A percentile compares a stretch with the other conserved stretches of the same genome.
These are phyloP conservation scores for Vigna mungo DNA, from an alignment of 306 rosid species.

Conservation along the genomic window DNA sequence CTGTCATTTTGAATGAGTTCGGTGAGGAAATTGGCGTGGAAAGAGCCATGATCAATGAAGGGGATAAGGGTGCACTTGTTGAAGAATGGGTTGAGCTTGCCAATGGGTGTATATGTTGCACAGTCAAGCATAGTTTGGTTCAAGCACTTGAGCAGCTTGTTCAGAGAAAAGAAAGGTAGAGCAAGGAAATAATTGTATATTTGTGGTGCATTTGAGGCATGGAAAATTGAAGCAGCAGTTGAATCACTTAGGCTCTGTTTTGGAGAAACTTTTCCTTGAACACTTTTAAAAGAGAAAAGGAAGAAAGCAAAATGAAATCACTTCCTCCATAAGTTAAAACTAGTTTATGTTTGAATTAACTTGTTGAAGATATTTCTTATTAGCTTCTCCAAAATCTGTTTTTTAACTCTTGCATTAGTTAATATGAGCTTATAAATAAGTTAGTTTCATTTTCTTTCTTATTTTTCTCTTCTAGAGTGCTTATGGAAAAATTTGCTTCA, in stretches of 20 bases:
- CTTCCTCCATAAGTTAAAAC: too few relatives aligned
- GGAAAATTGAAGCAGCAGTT: constrained; percentile 2
- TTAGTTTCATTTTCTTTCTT: too few relatives aligned
- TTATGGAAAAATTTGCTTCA: too few relatives aligned
- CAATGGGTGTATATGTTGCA: constrained; percentile 92
- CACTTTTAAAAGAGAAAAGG: too few relatives aligned
- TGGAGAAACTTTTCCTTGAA: too few relatives aligned
- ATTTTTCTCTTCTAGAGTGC: too few relatives aligned
- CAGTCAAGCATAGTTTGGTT: constrained; percentile 91
- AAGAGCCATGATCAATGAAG: constrained; percentile 97
- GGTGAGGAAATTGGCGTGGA: constrained; percentile 98
- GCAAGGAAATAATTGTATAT: neutral
- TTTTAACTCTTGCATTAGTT: too few relatives aligned
- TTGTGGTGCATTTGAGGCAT: constrained; percentile 4
- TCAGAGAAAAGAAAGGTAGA: constrained; percentile 83
- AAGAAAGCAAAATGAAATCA: too few relatives aligned
- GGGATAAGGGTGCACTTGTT: constrained; percentile 88
- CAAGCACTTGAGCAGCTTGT: constrained; percentile 97
- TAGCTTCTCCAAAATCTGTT: too few relatives aligned
- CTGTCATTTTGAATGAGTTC: constrained; percentile 92
- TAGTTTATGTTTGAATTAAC: too few relatives aligned
- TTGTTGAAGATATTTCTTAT: too few relatives aligned
- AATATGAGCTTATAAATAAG: too few relatives aligned
- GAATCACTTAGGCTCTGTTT: neutral
- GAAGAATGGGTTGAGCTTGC: constrained; percentile 99